Percentiles rank a stretch among this genome's conserved stretches.
phyloP scores from a whole-genome alignment of 208 protist genomes.

The Endotrypanum monterogeii region DNA sequence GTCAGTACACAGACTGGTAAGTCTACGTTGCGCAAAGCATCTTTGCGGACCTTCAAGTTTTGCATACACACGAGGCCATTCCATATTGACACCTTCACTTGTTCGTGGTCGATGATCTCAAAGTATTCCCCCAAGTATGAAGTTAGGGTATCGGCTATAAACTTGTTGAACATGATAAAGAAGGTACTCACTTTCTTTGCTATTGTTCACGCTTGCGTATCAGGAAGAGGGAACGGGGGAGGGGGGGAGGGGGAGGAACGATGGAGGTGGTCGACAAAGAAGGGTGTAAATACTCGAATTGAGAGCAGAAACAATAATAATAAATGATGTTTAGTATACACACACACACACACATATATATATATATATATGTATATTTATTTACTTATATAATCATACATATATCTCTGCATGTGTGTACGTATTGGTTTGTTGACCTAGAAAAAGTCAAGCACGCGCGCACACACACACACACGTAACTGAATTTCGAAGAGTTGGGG shows the following conservation, averaged over 20 bases:
- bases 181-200: too few species aligned
- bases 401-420: not conserved
- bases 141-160: conserved; percentile 73
- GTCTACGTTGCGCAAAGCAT: conserved; percentile 67
- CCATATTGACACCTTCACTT: conserved; percentile 87
- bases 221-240: too few species aligned
- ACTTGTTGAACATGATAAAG: conserved; percentile 74
- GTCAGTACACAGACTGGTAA: conserved; percentile 60
- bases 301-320: too few species aligned
- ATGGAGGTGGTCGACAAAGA: not conserved
- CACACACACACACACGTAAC: conserved; percentile 1
- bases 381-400: not conserved
- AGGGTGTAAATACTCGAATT: too few species aligned
- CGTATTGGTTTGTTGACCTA: not conserved
- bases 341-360: not conserved
- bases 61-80: conserved; percentile 70
- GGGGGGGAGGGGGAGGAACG: not conserved
- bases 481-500: too few species aligned
- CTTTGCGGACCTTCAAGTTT: conserved; percentile 57
- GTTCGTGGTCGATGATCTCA: conserved; percentile 79
- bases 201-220: too few species aligned
- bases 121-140: conserved; percentile 85
- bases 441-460: not conserved
- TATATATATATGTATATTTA: conserved; percentile 10
- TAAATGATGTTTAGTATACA: not conserved